phyloP scores from a whole-genome alignment of 768 basidiomycete genomes.

The Kwoniella shandongensis region DNA sequence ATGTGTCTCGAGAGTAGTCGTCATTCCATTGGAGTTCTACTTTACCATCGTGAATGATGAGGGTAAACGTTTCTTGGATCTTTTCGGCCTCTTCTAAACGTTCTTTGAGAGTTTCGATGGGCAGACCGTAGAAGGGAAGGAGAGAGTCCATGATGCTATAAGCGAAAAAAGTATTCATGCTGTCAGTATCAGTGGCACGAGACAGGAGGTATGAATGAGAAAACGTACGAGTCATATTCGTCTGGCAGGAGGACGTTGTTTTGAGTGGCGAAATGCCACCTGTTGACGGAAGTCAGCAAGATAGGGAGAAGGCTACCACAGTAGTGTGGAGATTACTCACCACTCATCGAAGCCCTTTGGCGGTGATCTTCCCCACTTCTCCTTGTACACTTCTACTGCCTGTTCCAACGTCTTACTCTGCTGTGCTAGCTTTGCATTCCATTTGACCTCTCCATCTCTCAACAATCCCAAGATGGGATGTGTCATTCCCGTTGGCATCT shows the following conservation, averaged over 20 bases:
- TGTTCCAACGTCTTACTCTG: conserved; percentile 78
- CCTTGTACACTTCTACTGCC: conserved; percentile 78
- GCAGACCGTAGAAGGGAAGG: conserved; percentile 51
- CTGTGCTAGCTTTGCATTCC: conserved; percentile 63
- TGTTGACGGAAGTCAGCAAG: not conserved
- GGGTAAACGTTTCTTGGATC: conserved; percentile 53
- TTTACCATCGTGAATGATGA: conserved; percentile 53
- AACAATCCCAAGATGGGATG: conserved; percentile 84
- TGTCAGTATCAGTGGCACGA: not conserved
- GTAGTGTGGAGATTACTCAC: conserved; percentile 55
- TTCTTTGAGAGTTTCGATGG: conserved; percentile 44
- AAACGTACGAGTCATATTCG: conserved; percentile 51
- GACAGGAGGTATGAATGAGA: not conserved
- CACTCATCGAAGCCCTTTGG: conserved; percentile 89
- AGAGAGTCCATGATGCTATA: conserved; percentile 53
- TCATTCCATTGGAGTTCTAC: conserved; percentile 55
- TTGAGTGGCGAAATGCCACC: conserved; percentile 50
- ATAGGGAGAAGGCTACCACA: not conserved
- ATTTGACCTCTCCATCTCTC: conserved; percentile 75
- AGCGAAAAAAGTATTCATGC: not conserved
- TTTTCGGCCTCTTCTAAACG: conserved; percentile 50
- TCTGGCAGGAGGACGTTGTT: conserved; percentile 51
- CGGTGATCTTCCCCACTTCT: conserved; percentile 73
- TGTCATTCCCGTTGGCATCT: conserved; percentile 29
- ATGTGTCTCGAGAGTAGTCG: conserved; percentile 53